phyloP scores from a whole-genome alignment of 2,329 filamentous ascomycete genomes.

The Biscogniauxia mediterranea region DNA sequence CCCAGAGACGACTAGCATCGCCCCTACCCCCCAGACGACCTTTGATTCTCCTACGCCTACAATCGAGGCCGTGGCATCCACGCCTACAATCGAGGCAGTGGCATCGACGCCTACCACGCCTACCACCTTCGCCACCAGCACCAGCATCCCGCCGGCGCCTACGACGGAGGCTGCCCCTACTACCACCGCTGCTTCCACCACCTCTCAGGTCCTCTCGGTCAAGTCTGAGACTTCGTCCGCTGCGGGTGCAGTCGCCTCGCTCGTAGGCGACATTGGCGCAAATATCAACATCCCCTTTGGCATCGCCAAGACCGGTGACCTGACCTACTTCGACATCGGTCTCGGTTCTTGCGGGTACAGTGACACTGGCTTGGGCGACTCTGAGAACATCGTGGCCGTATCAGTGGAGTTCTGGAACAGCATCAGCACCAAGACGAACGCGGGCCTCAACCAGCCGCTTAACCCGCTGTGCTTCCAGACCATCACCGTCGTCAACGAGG shows the following conservation, averaged over 20 bases:
- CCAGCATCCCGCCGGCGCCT: conserved; percentile 27
- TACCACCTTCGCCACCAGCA: not conserved
- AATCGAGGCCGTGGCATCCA: not conserved
- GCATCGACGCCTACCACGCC: not conserved
- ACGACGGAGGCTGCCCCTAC: conserved; percentile 17
- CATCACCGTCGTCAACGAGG: conserved; percentile 56
- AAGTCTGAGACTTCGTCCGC: conserved; percentile 2
- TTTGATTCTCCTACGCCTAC: conserved; percentile 10
- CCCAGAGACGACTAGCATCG: conserved; percentile 23
- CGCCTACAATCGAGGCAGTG: not conserved
- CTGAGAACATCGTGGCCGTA: conserved; percentile 67
- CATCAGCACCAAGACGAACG: conserved; percentile 64
- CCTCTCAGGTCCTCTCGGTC: conserved; percentile 13
- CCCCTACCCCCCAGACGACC: conserved; percentile 10
- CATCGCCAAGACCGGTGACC: conserved; percentile 54
- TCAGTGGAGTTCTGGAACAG: conserved; percentile 47
- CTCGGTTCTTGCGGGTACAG: conserved; percentile 66
- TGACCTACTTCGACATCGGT: conserved; percentile 73
- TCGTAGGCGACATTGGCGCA: conserved; percentile 29
- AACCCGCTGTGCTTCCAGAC: conserved; percentile 70
- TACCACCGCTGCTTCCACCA: conserved; percentile 16
- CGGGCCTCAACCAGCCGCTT: conserved; percentile 30
- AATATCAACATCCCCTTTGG: conserved; percentile 29
- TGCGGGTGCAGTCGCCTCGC: conserved; percentile 8
- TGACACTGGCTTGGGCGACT: conserved; percentile 53